These are phyloP conservation scores for Rosa hybrid DNA, from an alignment of 331 rosid genomes.

Conservation along the genomic window DNA sequence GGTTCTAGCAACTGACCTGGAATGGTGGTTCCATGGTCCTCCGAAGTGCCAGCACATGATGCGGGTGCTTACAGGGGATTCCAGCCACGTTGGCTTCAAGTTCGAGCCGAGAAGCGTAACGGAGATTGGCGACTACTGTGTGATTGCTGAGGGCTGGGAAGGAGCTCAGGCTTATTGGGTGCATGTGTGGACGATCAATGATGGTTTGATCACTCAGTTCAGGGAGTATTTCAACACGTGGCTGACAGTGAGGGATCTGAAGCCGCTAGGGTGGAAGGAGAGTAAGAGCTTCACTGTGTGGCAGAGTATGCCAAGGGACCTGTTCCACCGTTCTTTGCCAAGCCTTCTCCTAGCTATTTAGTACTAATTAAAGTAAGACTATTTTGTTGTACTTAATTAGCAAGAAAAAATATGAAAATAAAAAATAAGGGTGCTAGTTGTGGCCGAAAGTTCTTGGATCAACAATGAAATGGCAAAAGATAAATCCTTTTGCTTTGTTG, in stretches of 20 bases:
- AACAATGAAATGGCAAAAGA: not conserved
- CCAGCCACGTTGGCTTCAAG: slow-evolving; percentile 45
- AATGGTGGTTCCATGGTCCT: slow-evolving; percentile 98
- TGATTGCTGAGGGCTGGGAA: slow-evolving; percentile 87
- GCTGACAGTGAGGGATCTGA: slow-evolving; percentile 79
- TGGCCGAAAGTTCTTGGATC: not conserved
- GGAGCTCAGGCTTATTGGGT: slow-evolving; percentile 86
- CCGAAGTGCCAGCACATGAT: slow-evolving; percentile 91
- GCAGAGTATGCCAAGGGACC: slow-evolving; percentile 89
- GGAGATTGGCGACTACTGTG: slow-evolving; percentile 50
- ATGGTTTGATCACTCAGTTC: slow-evolving; percentile 64
- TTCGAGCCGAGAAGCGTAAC: slow-evolving; percentile 71
- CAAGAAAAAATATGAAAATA: not conserved
- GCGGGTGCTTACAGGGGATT: slow-evolving; percentile 77
- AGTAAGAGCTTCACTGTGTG: slow-evolving; percentile 61
- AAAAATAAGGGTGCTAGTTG: not conserved
- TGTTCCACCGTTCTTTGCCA: slow-evolving; percentile 63
- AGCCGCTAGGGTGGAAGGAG: slow-evolving; percentile 43
- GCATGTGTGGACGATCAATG: slow-evolving; percentile 78
- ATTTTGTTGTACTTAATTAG: slow-evolving; percentile 4
- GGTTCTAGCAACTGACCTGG: slow-evolving; percentile 70
- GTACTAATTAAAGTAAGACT: slow-evolving; percentile 9
- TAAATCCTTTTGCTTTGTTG: not conserved
- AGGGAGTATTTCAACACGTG: slow-evolving; percentile 94
- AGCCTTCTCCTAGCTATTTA: slow-evolving; percentile 73